Evolutionary conservation across 108 stramenopile genomes (phyloP).

Genomic region (Thalassiosira profunda): DNA sequence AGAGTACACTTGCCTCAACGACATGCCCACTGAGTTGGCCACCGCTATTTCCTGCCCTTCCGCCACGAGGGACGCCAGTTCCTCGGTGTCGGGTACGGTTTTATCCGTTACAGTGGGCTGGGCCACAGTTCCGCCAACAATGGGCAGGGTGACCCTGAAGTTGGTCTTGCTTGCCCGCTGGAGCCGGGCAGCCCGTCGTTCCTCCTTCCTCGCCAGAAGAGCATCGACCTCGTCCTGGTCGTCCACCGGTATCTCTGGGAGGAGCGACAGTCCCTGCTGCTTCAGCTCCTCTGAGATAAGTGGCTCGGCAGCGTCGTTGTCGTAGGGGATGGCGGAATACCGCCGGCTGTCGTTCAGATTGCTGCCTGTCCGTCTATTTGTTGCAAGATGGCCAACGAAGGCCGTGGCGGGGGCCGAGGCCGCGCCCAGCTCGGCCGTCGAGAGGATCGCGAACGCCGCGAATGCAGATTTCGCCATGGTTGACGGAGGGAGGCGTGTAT

Average conservation of each 20-base stretch:
- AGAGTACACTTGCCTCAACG: constrained; percentile 58
- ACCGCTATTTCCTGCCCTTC: constrained; percentile 39
- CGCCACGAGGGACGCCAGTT: constrained; percentile 39
- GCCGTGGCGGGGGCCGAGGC: background rate
- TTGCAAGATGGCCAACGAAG: background rate
- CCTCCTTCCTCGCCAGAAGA: constrained; percentile 48
- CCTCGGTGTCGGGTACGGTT: background rate
- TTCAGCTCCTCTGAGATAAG: background rate
- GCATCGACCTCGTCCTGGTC: constrained; percentile 52
- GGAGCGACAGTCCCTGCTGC: constrained; percentile 6
- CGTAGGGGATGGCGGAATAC: constrained; percentile 47
- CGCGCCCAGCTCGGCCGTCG: constrained; percentile 10
- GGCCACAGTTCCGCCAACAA: constrained; percentile 7
- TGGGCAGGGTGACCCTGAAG: constrained; percentile 55
- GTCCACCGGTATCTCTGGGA: constrained; percentile 33
- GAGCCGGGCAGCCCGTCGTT: constrained; percentile 29
- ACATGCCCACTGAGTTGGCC: constrained; percentile 58
- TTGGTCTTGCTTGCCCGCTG: constrained; percentile 18
- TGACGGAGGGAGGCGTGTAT: background rate
- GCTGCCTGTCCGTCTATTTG: background rate
- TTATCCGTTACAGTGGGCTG: background rate
- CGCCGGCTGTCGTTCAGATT: constrained; percentile 24
- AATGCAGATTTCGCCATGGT: constrained; percentile 13
- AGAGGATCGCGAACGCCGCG: constrained; percentile 3
- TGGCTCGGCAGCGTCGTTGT: constrained; percentile 19